Evolutionary conservation across 75 land plant species (phyloP).

Genomic region (Pseudotsuga menziesii): DNA sequence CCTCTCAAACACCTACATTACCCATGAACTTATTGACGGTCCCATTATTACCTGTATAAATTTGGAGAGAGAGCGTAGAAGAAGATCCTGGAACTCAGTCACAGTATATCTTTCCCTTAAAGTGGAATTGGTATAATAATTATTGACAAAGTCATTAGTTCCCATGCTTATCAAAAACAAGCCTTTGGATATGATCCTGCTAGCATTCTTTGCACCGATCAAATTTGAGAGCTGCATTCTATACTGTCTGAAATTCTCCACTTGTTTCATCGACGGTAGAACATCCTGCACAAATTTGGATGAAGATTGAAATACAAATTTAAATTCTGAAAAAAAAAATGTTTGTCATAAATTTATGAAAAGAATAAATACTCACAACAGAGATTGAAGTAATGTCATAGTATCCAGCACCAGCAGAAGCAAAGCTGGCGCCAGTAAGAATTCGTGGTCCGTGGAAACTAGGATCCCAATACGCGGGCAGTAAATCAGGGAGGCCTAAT

Average conservation of each 20-base stretch:
- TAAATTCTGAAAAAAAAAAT: neutral
- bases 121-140: conserved; percentile 19
- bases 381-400: neutral
- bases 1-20: too few relatives aligned
- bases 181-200: conserved; percentile 16
- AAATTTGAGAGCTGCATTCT: too few relatives aligned
- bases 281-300: conserved; percentile 2
- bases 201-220: conserved; percentile 1
- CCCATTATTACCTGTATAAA: neutral
- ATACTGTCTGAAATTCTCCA: too few relatives aligned
- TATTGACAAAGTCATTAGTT: conserved; percentile 37
- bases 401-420: neutral
- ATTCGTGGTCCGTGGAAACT: neutral
- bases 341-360: neutral
- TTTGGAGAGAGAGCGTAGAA: neutral
- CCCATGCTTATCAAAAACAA: conserved; percentile 34
- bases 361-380: neutral
- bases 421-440: conserved; percentile 4
- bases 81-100: conserved; percentile 23
- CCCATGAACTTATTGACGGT: neutral
- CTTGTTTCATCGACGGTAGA: conserved; percentile 21
- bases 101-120: conserved; percentile 9
- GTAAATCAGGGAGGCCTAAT: neutral
- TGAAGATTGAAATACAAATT: neutral
- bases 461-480: neutral